Evolutionary conservation across 805 yeast species (phyloP).

Genomic region (Blastobotrys robertii): DNA sequence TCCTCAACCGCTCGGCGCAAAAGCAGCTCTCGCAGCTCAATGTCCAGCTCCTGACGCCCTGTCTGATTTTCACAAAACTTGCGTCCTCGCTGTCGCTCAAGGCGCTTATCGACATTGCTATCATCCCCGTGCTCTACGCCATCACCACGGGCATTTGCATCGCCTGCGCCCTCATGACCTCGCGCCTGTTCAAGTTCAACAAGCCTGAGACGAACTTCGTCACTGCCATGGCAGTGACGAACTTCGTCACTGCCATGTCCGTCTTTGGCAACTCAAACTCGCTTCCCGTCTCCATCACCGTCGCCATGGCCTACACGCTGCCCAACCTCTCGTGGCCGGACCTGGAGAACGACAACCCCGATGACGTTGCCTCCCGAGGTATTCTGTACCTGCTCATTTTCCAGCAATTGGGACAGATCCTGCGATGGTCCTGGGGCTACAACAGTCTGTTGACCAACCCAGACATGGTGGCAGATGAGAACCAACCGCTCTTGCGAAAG

Average conservation of each 20-base stretch:
- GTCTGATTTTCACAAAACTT: conserved; percentile 78
- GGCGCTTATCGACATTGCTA: conserved; percentile 67
- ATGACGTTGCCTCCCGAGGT: conserved; percentile 52
- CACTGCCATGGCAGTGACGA: conserved; percentile 86
- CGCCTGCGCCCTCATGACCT: conserved; percentile 46
- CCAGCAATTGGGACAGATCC: conserved; percentile 58
- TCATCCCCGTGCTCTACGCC: conserved; percentile 80
- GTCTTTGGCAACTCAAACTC: conserved; percentile 95
- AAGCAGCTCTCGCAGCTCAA: conserved; percentile 67
- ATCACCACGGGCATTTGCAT: conserved; percentile 71
- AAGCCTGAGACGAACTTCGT: conserved; percentile 80
- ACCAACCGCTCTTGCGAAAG: neutral
- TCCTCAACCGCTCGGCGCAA: conserved; percentile 64
- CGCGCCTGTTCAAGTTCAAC: conserved; percentile 48
- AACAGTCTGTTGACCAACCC: conserved; percentile 44
- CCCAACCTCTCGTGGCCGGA: conserved; percentile 53
- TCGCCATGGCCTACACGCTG: conserved; percentile 55
- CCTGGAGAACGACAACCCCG: conserved; percentile 42
- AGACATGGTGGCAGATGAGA: neutral
- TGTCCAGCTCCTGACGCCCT: conserved; percentile 91
- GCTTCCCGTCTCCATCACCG: conserved; percentile 78
- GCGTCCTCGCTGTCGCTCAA: conserved; percentile 58
- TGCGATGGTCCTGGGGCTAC: conserved; percentile 69
- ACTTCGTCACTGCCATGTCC: conserved; percentile 93
- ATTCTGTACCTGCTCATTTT: conserved; percentile 49